These are phyloP conservation scores for Stephania yunnanensis DNA, from an alignment of 164 flowering plant genomes.

Conservation along the genomic window DNA sequence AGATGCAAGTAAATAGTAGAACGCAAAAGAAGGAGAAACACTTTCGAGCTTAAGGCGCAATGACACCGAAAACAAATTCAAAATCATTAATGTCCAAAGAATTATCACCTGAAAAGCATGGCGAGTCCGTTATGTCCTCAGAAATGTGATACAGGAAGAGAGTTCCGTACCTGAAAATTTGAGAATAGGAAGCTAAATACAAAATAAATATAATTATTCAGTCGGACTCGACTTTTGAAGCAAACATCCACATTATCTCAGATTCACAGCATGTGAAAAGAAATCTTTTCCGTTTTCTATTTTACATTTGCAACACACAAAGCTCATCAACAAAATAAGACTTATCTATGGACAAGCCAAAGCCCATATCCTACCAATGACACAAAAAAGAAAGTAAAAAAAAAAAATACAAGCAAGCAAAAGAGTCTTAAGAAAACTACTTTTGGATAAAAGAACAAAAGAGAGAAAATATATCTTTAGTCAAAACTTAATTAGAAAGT, in stretches of 20 bases:
- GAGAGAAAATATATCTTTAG: not conserved
- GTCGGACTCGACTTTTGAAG: too few species aligned
- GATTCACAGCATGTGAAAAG: too few species aligned
- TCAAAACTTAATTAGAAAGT: not conserved
- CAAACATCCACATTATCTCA: too few species aligned
- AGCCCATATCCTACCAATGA: not conserved
- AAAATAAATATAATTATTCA: not conserved
- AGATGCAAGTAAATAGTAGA: not conserved
- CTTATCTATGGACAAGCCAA: too few species aligned
- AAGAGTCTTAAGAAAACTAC: too few species aligned
- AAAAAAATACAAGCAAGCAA: not conserved
- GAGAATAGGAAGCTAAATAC: not conserved
- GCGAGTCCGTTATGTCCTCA: slow-evolving; percentile 71
- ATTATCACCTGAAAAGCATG: slow-evolving; percentile 67
- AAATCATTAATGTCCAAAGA: not conserved
- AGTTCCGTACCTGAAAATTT: slow-evolving; percentile 60
- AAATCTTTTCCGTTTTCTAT: not conserved
- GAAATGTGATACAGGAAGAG: slow-evolving; percentile 75
- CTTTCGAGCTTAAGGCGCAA: too few species aligned
- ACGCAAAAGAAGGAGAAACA: not conserved
- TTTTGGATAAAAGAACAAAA: not conserved
- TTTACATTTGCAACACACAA: not conserved
- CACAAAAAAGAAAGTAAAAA: not conserved
- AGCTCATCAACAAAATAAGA: not conserved
- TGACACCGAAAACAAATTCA: too few species aligned